A percentile compares a stretch with the other conserved stretches of the same genome.
Conservation (phyloP, 1,284 basidiomycete genomes). For the Cutaneotrichosporon arboriforme region DNA sequence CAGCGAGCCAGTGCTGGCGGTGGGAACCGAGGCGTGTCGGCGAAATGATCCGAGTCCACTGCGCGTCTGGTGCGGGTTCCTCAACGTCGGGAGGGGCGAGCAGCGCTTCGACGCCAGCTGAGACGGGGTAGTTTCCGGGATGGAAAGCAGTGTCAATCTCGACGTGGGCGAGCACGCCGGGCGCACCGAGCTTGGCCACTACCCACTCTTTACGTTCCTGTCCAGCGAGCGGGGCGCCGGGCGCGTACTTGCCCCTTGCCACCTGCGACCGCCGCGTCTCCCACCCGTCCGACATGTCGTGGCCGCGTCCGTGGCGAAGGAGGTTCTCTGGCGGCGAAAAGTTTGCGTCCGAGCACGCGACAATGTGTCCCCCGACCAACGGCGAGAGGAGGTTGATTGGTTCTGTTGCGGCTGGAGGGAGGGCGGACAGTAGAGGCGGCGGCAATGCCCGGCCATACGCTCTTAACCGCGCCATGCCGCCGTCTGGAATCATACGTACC, state of each 20-base stretch:
- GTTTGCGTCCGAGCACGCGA: constrained; percentile 70
- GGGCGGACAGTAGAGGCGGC: constrained; percentile 42
- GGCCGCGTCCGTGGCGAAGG: constrained; percentile 78
- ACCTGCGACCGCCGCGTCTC: constrained; percentile 86
- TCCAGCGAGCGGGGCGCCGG: constrained; percentile 25
- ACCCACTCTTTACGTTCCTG: constrained; percentile 85
- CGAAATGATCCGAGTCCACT: constrained; percentile 71
- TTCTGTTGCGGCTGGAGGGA: constrained; percentile 52
- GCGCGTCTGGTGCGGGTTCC: constrained; percentile 44
- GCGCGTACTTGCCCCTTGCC: constrained; percentile 56
- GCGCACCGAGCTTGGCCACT: constrained; percentile 72
- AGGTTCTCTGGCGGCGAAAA: constrained; percentile 89
- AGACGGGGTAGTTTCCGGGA: constrained; percentile 93
- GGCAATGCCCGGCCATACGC: constrained; percentile 72
- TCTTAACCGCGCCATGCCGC: constrained; percentile 83
- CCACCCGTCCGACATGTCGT: constrained; percentile 98
- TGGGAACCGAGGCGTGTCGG: constrained; percentile 81
- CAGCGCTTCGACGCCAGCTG: constrained; percentile 28
- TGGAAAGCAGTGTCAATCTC: constrained; percentile 95
- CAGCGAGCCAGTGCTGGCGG: constrained; percentile 79
- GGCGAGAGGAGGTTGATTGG: constrained; percentile 81
- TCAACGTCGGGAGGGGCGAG: constrained; percentile 31
- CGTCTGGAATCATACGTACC: constrained; percentile 93
- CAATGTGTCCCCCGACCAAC: constrained; percentile 69
- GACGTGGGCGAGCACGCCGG: constrained; percentile 67